Evolutionary conservation across 2,329 filamentous ascomycete species (phyloP).

Genomic region (Ilyonectria mors-panacis): DNA sequence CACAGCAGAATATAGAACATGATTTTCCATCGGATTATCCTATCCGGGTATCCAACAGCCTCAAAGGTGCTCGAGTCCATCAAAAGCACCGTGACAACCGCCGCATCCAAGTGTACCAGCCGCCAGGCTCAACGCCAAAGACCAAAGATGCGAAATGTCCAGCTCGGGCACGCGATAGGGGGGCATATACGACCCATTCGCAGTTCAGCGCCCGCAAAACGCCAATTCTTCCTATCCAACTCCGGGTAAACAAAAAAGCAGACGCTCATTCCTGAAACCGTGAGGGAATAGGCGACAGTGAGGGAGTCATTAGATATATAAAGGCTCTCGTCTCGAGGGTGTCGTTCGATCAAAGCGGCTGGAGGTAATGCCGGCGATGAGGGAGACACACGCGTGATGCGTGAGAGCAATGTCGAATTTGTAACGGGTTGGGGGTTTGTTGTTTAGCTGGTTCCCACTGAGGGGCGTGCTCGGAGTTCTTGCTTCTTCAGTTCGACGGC

Average conservation of each 20-base stretch:
- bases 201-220: conserved; percentile 8
- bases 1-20: neutral
- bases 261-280: conserved; percentile 16
- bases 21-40: conserved; percentile 5
- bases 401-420: neutral
- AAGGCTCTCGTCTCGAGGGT: neutral
- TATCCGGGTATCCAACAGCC: conserved; percentile 20
- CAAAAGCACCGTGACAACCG: neutral
- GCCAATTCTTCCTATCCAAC: conserved; percentile 24
- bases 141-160: neutral
- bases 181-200: neutral
- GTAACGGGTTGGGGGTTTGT: neutral
- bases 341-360: neutral
- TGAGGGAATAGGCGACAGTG: neutral
- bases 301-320: conserved; percentile 7
- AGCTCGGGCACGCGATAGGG: neutral
- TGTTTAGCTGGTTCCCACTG: conserved; percentile 8
- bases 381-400: neutral
- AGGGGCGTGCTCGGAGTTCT: conserved; percentile 40
- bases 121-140: conserved; percentile 6
- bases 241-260: conserved; percentile 20
- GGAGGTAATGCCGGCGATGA: neutral
- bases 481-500: conserved; percentile 47
- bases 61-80: neutral
- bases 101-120: neutral